Conservation (phyloP, 2,329 filamentous ascomycete genomes). For the Pseudocercospora fijiensis region DNA sequence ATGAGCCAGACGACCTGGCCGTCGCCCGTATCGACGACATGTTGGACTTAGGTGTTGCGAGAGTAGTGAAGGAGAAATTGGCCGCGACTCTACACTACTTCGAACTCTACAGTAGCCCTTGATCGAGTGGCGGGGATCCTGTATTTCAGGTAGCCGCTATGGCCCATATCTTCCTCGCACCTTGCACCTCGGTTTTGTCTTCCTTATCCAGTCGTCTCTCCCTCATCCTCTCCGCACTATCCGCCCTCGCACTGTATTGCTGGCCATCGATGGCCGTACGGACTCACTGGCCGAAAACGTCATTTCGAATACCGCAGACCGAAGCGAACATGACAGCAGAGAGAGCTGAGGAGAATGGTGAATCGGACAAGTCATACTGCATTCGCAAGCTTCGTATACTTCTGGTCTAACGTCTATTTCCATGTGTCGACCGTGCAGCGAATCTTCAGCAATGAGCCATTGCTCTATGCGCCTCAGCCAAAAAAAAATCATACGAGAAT, state of each 20-base stretch:
- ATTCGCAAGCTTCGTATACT: not conserved
- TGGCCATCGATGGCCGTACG: not conserved
- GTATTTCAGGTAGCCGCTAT: not conserved
- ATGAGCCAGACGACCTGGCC: conserved; percentile 42
- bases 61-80: not conserved
- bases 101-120: not conserved
- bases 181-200: not conserved
- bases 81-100: not conserved
- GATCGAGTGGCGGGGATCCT: not conserved
- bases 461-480: not conserved
- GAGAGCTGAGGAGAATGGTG: not conserved
- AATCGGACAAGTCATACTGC: not conserved
- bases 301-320: too few relatives aligned
- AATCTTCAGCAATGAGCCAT: not conserved
- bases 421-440: not conserved
- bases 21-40: conserved; percentile 47
- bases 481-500: not conserved
- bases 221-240: not conserved
- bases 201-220: not conserved
- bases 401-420: too few relatives aligned
- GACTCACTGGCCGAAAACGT: not conserved
- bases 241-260: not conserved
- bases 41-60: conserved; percentile 8
- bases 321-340: too few relatives aligned
- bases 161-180: not conserved